A percentile compares a stretch with the other conserved stretches of the same genome.
Conservation (phyloP, 371 early-diverging fungal species). For the Umbelopsis sp. region DNA sequence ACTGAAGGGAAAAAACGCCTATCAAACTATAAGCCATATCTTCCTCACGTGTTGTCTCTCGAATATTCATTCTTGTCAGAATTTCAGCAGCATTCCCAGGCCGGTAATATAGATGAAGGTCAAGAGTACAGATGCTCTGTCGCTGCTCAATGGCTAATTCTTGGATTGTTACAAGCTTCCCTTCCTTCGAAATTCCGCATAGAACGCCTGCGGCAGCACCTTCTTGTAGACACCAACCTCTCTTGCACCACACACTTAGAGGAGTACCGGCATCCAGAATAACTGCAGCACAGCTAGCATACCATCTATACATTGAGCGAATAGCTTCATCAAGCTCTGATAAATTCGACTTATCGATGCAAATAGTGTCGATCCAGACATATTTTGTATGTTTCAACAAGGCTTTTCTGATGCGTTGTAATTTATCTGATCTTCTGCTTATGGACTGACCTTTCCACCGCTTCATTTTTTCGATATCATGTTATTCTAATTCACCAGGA, state of each 20-base stretch:
- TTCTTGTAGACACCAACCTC: slow-evolving; percentile 5
- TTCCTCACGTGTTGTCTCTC: neutral
- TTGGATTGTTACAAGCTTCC: neutral
- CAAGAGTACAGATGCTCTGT: neutral
- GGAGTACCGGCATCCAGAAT: neutral
- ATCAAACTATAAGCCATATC: neutral
- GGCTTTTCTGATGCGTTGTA: neutral
- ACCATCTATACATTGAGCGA: neutral
- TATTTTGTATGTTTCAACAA: neutral
- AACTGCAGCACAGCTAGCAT: neutral
- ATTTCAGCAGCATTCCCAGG: neutral
- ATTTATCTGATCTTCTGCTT: neutral
- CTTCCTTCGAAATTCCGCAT: neutral
- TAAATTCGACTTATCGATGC: neutral
- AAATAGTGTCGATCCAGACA: neutral
- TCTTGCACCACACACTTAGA: neutral
- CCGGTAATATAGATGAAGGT: neutral
- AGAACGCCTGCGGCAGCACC: neutral
- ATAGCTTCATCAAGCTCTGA: neutral
- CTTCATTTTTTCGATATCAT: no score
- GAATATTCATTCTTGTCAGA: neutral
- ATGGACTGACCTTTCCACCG: neutral
- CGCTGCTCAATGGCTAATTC: neutral
- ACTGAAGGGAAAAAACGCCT: neutral
- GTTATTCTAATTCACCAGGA: no score